These are phyloP conservation scores for Dalbergia cultrata DNA, from an alignment of 306 rosid species.

Conservation along the genomic window DNA sequence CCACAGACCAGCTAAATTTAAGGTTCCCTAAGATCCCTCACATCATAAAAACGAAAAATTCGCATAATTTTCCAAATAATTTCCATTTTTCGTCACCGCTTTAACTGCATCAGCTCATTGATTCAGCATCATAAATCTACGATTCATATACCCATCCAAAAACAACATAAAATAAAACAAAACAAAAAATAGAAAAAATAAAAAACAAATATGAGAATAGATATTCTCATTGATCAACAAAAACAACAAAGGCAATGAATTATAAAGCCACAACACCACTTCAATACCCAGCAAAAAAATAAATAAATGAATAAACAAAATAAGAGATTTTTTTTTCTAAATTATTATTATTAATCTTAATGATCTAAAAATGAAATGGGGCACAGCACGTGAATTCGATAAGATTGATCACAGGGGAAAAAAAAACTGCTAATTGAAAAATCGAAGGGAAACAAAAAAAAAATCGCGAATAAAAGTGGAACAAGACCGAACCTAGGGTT, in stretches of 20 bases:
- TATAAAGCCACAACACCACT: slow-evolving; percentile 21
- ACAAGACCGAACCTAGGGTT: slow-evolving; percentile 64
- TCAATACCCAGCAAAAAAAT: neutral
- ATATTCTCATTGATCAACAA: slow-evolving; percentile 32
- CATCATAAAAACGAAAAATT: neutral
- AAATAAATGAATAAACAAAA: neutral
- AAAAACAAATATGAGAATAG: slow-evolving; percentile 12
- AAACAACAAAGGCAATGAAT: slow-evolving; percentile 25
- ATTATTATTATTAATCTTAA: neutral
- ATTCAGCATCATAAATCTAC: slow-evolving; percentile 4
- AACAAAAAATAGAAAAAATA: too few species aligned
- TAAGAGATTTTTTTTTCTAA: neutral
- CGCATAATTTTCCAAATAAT: neutral
- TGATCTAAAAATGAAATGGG: neutral
- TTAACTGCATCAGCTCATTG: slow-evolving; percentile 8
- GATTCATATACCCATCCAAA: neutral
- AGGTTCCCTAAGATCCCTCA: slow-evolving; percentile 5
- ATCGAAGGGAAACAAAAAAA: slow-evolving; percentile 9
- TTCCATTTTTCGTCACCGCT: neutral
- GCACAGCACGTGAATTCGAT: neutral
- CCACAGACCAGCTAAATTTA: neutral
- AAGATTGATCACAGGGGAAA: neutral
- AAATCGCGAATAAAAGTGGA: neutral
- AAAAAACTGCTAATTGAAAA: slow-evolving; percentile 1
- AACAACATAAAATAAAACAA: neutral